Conservation (phyloP, 495 filamentous ascomycete species). For the Penicillium egyptiacum region DNA sequence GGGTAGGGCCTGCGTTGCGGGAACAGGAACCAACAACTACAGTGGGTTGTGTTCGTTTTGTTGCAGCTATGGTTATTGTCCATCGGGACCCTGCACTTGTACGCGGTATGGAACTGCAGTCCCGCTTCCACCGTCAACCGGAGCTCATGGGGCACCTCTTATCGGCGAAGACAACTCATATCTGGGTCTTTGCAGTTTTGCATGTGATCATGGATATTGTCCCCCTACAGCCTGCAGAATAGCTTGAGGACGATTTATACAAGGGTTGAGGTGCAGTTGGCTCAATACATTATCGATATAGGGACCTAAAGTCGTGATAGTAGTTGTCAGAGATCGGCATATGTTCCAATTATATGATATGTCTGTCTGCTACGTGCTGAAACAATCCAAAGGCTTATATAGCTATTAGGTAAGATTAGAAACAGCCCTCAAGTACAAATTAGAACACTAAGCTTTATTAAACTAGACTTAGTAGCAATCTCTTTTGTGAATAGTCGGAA, state of each 20-base stretch:
- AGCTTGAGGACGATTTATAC: neutral
- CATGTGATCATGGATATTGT: slow-evolving; percentile 45
- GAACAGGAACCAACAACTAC: slow-evolving; percentile 43
- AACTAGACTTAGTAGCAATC: neutral
- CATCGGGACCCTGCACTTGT: slow-evolving; percentile 41
- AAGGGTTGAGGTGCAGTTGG: neutral
- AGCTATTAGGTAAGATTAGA: neutral
- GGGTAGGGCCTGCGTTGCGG: slow-evolving; percentile 31
- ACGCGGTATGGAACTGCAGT: slow-evolving; percentile 32
- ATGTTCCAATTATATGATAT: neutral
- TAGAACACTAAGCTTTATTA: neutral
- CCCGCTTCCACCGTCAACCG: slow-evolving; percentile 26
- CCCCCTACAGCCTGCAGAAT: slow-evolving; percentile 38
- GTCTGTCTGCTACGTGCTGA: neutral
- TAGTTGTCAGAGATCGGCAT: neutral
- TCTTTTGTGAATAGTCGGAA: neutral
- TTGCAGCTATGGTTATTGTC: slow-evolving; percentile 44
- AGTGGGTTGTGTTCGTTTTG: slow-evolving; percentile 42
- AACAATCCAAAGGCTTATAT: neutral
- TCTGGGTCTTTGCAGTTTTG: slow-evolving; percentile 43
- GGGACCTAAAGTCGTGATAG: neutral
- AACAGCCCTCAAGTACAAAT: neutral
- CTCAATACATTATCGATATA: neutral
- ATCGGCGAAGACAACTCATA: slow-evolving; percentile 37
- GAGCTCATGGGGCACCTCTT: slow-evolving; percentile 30